Conservation (phyloP, 345 rosid species). For the Kernera saxatilis region DNA sequence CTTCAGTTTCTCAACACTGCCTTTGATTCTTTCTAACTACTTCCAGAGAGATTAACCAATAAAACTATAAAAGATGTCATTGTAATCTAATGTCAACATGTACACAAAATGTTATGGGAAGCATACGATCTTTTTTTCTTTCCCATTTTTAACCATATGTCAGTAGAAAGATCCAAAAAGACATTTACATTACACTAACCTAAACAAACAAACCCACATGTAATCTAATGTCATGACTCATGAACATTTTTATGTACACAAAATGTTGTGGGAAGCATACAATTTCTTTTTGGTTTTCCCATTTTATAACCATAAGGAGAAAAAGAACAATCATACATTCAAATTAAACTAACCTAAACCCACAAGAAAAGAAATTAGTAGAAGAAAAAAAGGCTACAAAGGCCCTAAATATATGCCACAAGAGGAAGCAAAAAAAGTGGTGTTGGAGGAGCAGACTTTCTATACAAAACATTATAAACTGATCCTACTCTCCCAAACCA, state of each 20-base stretch:
- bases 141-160: background rate
- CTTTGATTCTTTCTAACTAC: conserved; percentile 21
- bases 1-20: conserved; percentile 38
- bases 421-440: background rate
- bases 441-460: conserved; percentile 17
- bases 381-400: background rate
- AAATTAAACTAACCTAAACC: conserved; percentile 24
- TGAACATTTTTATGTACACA: background rate
- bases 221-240: background rate
- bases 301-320: background rate
- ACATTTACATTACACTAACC: too few relatives aligned
- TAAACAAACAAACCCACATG: too few relatives aligned
- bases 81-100: background rate
- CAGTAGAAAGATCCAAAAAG: too few relatives aligned
- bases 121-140: background rate
- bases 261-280: background rate
- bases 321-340: conserved; percentile 19
- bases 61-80: background rate
- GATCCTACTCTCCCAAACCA: conserved; percentile 25
- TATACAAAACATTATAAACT: conserved; percentile 31
- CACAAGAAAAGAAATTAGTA: conserved; percentile 12
- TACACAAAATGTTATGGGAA: background rate
- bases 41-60: background rate
- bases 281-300: background rate
- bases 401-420: conserved; percentile 28